phyloP scores from a whole-genome alignment of 352 stramenopile genomes.

The Phytophthora sansomeana region DNA sequence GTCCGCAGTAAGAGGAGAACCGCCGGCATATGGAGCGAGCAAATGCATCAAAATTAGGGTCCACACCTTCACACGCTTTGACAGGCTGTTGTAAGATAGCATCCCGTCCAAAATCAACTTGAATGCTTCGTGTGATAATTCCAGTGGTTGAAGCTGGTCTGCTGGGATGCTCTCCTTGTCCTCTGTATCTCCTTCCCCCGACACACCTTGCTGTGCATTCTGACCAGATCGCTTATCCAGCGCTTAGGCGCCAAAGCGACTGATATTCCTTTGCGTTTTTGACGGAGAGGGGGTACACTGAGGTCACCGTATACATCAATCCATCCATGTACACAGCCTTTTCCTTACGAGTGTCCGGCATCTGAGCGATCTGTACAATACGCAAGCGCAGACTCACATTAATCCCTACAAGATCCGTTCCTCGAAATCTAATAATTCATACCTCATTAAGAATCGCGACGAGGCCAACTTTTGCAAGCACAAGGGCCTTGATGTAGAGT shows the following conservation, averaged over 20 bases:
- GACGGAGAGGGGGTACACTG: slow-evolving; percentile 52
- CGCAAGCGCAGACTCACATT: background rate
- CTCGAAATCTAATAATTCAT: background rate
- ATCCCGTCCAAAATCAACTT: slow-evolving; percentile 53
- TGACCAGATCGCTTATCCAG: slow-evolving; percentile 23
- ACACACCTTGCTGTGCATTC: background rate
- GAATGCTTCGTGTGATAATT: slow-evolving; percentile 46
- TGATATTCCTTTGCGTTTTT: slow-evolving; percentile 60
- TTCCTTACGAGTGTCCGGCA: slow-evolving; percentile 42
- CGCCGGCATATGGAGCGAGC: slow-evolving; percentile 40
- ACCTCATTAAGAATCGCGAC: slow-evolving; percentile 63
- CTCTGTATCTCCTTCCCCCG: slow-evolving; percentile 4
- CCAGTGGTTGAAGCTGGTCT: background rate
- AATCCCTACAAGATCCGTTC: background rate
- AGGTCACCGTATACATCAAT: slow-evolving; percentile 58
- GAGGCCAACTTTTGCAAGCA: slow-evolving; percentile 62
- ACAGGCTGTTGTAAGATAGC: slow-evolving; percentile 58
- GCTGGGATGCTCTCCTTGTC: slow-evolving; percentile 1
- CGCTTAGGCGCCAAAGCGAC: slow-evolving; percentile 56
- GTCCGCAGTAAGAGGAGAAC: slow-evolving; percentile 29
- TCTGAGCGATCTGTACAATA: slow-evolving; percentile 40
- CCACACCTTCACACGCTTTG: slow-evolving; percentile 66
- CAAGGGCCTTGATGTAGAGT: slow-evolving; percentile 56
- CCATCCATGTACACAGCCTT: slow-evolving; percentile 62
- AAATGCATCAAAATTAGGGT: slow-evolving; percentile 67